Percentiles rank a stretch among this genome's conserved stretches.
Evolutionary conservation across 2,329 filamentous ascomycete genomes (phyloP).

Genomic region (Colletotrichum tropicale): DNA sequence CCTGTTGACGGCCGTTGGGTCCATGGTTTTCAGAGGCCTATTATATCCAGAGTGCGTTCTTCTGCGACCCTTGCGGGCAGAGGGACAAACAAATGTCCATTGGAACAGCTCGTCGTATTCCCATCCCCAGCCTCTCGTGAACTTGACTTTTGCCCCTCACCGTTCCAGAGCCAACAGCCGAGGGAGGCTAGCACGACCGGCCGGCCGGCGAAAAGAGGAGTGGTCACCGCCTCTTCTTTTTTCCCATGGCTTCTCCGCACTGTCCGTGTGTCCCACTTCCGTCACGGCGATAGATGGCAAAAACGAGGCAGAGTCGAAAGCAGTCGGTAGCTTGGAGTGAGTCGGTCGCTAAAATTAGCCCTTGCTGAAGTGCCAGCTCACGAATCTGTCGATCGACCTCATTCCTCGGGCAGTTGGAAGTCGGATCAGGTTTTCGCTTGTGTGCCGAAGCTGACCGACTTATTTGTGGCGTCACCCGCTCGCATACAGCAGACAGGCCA

Average conservation of each 20-base stretch:
- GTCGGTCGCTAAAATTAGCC: conserved; percentile 17
- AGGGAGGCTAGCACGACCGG: conserved; percentile 5
- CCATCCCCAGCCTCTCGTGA: conserved; percentile 7
- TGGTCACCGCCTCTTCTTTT: conserved; percentile 19
- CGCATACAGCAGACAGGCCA: neutral
- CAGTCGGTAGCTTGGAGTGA: neutral
- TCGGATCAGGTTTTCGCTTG: conserved; percentile 16
- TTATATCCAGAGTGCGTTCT: neutral
- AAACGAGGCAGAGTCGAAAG: conserved; percentile 6
- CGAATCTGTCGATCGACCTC: conserved; percentile 17
- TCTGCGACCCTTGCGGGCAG: neutral
- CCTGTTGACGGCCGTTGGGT: neutral
- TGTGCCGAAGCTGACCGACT: conserved; percentile 17
- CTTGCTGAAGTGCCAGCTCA: conserved; percentile 17
- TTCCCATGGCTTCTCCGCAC: conserved; percentile 12
- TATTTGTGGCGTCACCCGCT: conserved; percentile 14
- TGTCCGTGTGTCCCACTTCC: conserved; percentile 19
- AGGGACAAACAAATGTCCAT: neutral
- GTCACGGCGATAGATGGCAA: neutral
- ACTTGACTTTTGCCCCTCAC: conserved; percentile 12
- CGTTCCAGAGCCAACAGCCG: conserved; percentile 13
- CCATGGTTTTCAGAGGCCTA: neutral
- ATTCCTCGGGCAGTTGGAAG: conserved; percentile 7
- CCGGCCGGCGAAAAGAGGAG: conserved; percentile 3
- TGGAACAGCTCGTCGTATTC: neutral